Evolutionary conservation across 148 eudicot genomes (phyloP).

Genomic region (Diospyros kaki): DNA sequence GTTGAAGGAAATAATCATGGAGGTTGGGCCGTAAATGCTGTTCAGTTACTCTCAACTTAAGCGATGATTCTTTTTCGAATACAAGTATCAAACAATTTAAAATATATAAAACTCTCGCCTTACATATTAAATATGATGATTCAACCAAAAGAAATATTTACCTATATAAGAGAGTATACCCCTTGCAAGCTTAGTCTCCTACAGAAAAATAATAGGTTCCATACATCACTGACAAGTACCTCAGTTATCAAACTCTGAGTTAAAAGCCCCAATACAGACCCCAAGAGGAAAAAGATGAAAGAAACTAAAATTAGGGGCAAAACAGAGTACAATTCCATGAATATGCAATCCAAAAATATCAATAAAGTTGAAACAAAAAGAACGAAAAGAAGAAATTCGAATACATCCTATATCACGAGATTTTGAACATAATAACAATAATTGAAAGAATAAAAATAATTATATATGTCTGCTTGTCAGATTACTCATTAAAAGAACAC

Average conservation of each 20-base stretch:
- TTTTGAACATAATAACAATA: neutral
- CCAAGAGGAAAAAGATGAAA: neutral
- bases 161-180: too few relatives aligned
- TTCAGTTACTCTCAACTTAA: too few relatives aligned
- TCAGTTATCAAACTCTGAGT: neutral
- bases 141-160: too few relatives aligned
- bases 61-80: too few relatives aligned
- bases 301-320: neutral
- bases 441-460: neutral
- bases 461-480: neutral
- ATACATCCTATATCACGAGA: neutral
- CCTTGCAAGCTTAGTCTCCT: neutral
- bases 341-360: neutral
- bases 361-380: neutral
- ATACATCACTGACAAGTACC: too few relatives aligned
- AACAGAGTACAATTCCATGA: neutral
- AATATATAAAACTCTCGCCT: too few relatives aligned
- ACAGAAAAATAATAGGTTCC: neutral
- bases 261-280: neutral
- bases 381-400: neutral
- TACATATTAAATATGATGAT: too few relatives aligned
- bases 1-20: too few relatives aligned
- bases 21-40: too few relatives aligned
- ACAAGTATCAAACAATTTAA: too few relatives aligned
- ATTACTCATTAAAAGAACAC: conserved; percentile 4